Evolutionary conservation across 2,329 filamentous ascomycete genomes (phyloP), one percentile per base, ranked within the genome.

Genomic region (Ascosphaera apis): DNA sequence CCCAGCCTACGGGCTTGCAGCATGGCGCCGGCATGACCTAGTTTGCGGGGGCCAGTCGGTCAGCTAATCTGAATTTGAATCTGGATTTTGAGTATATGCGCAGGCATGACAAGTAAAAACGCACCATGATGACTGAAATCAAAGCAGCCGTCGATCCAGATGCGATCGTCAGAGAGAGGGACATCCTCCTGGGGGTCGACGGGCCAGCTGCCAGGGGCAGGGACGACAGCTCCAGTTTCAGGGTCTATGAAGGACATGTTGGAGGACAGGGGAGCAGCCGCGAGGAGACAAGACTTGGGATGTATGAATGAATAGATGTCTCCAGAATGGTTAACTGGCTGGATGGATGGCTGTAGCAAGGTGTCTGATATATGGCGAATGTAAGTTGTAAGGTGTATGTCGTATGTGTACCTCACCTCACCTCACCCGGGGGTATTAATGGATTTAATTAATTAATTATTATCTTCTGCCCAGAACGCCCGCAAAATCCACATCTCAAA

Each of bases 111-210:
- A n/a, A 5, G 19, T 7, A 36, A 27, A n/a, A 17, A 47, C 60
- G 45, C 56, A 82, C 80, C 88, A 54, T 95, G 88, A 55, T 98
- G 88, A 60, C 84, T 91, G 59, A 98, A 98, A 62, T 98, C 88
- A 61, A 93, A 98, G 65, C 88, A 98, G 42, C 88, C 88, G 54
- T 98, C 88, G 17, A 98, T 79, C 91, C 91, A 98, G 49, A 98
- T 80, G 45, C 86, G 74, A 47, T 79, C 72, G 39, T 76, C 65
- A 17, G 57, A 60, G 33, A 75, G 61, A 2, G 59, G 51, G 31
- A 67, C 51, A 48, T 71, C 66, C 30, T 72, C 57, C 52, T 75
- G 71, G 8, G 71, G 71, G 44, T 66, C 67, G 28, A 70, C 67
- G n/a, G 71, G 71, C 71, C 70, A 75, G 43, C 68, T 48, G 36